phyloP scores from a whole-genome alignment of 495 filamentous ascomycete genomes.

The Talaromyces liani region DNA sequence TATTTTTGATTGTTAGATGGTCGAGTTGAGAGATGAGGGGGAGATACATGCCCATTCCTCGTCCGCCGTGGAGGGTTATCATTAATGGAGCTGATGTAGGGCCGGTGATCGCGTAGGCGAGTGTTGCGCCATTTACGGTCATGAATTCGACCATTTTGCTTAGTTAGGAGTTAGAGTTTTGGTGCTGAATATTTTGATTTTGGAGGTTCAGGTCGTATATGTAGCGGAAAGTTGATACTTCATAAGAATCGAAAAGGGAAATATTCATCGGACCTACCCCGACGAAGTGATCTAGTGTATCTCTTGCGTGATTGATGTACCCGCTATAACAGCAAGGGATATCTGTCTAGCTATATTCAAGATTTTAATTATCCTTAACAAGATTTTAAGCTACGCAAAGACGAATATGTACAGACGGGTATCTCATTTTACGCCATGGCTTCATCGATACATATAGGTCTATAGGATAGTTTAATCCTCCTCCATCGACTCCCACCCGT shows the following conservation, averaged over 20 bases:
- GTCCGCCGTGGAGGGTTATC: background rate
- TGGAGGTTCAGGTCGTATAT: too few relatives aligned
- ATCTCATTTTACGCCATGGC: background rate
- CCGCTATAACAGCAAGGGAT: too few relatives aligned
- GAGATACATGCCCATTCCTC: background rate
- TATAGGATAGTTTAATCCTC: constrained; percentile 48
- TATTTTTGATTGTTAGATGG: background rate
- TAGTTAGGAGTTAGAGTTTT: too few relatives aligned
- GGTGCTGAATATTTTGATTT: too few relatives aligned
- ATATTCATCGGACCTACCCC: background rate
- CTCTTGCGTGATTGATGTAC: background rate
- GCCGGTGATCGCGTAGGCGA: background rate
- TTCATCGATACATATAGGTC: background rate
- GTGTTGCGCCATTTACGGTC: background rate
- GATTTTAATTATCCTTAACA: too few relatives aligned
- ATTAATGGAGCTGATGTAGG: background rate
- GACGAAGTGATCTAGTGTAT: background rate
- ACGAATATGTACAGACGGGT: background rate
- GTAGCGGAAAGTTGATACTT: background rate
- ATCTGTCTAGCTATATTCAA: background rate
- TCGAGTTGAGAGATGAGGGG: background rate
- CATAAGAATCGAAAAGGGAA: background rate
- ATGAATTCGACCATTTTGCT: background rate
- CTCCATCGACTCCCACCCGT: constrained; percentile 88
- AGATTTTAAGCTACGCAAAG: too few relatives aligned